phyloP scores from a whole-genome alignment of 2,329 filamentous ascomycete genomes.

The Thyridium curvatum region DNA sequence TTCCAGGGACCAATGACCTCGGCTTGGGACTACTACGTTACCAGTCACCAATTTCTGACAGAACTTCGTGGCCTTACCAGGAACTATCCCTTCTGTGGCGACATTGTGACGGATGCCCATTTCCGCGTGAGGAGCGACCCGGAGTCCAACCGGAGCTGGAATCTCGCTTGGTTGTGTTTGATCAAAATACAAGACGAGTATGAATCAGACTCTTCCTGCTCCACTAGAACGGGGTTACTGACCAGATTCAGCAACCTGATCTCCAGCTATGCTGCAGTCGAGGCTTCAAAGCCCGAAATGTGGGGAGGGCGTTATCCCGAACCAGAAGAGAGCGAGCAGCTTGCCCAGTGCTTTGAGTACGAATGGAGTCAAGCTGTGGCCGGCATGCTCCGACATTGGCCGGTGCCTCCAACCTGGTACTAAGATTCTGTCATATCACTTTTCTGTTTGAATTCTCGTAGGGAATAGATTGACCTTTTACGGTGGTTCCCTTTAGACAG shows the following conservation, averaged over 20 bases:
- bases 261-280: conserved; percentile 50
- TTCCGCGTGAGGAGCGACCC: conserved; percentile 57
- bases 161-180: conserved; percentile 67
- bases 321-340: conserved; percentile 47
- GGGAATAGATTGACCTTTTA: too few relatives aligned
- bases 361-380: conserved; percentile 63
- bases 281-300: conserved; percentile 61
- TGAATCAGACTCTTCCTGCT: conserved; percentile 18
- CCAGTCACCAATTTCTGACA: conserved; percentile 60
- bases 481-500: too few relatives aligned
- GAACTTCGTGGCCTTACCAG: conserved; percentile 64
- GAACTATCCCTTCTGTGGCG: conserved; percentile 61
- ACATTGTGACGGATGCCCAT: conserved; percentile 60
- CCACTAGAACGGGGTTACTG: conserved; percentile 2
- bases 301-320: conserved; percentile 58
- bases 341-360: conserved; percentile 55
- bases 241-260: conserved; percentile 46
- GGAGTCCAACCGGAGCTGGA: conserved; percentile 65
- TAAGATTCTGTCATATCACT: conserved; percentile 11
- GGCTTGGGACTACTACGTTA: conserved; percentile 68
- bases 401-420: conserved; percentile 50
- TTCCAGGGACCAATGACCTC: conserved; percentile 60
- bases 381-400: conserved; percentile 65
- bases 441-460: too few relatives aligned
- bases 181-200: conserved; percentile 60